Conservation (phyloP, 345 rosid species). For the Rhodamnia argentea region DNA sequence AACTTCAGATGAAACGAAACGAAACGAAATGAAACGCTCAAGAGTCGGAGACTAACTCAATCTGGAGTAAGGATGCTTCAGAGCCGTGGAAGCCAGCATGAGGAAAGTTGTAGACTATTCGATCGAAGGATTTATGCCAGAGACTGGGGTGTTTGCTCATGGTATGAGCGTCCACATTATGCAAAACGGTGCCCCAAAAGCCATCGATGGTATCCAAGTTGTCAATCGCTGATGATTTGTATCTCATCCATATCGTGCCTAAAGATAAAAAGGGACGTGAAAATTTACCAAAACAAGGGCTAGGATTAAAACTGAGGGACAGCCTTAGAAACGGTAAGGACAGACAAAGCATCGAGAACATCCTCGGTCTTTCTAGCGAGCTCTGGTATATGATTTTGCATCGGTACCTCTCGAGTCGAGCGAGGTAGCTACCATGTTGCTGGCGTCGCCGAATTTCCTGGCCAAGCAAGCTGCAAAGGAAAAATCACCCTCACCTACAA, state of each 20-base stretch:
- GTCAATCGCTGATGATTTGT: neutral
- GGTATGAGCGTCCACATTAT: conserved; percentile 16
- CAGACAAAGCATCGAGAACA: neutral
- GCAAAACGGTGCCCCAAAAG: conserved; percentile 14
- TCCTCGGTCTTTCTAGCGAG: neutral
- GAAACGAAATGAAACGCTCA: neutral
- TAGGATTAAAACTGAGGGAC: neutral
- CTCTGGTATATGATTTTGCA: neutral
- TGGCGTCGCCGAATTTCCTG: conserved; percentile 30
- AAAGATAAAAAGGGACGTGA: neutral
- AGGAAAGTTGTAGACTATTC: conserved; percentile 27
- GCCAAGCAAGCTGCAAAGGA: conserved; percentile 44
- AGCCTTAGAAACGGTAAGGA: neutral
- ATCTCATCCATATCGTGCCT: neutral
- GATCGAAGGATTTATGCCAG: neutral
- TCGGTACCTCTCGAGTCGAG: conserved; percentile 22
- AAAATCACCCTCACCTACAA: conserved; percentile 63
- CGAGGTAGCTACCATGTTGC: conserved; percentile 36
- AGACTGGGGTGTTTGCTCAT: conserved; percentile 10
- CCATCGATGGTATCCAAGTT: conserved; percentile 9
- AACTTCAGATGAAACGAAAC: neutral
- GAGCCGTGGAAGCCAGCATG: conserved; percentile 2
- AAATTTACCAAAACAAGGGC: neutral
- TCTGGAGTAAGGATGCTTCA: neutral
- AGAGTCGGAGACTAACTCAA: neutral